Evolutionary conservation across 768 basidiomycete genomes (phyloP), one percentile per base, ranked within the genome.

Genomic region (Lactifluus subvellereus): DNA sequence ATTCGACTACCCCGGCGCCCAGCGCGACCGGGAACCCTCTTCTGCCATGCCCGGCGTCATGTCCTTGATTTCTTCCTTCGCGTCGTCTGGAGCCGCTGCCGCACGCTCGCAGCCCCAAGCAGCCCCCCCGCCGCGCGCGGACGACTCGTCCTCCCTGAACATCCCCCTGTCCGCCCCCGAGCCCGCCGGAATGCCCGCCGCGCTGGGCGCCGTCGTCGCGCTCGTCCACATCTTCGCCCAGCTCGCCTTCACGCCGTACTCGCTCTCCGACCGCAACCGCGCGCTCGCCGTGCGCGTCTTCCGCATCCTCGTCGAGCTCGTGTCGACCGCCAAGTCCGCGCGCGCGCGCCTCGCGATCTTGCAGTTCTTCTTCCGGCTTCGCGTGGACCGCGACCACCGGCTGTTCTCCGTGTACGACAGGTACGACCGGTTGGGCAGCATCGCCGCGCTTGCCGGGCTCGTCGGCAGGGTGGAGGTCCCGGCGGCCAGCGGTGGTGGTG

Each of bases 311-410:
- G 69, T 89, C 14, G 72, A 76, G 20, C 72, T 88, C 14, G 70
- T 81, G 4, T 69, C 73, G 0, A 71, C 76, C 22, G 79, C 81
- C 2, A 79, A 76, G 64, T 84, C 84, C 9, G 68, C 83, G 0
- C 77, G 82, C 45, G 87, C 88, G 0, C 79, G 91, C 27, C 71
- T 98, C 18, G 77, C 84, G 13, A 79, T 88, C 4, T 77, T 98
- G 20, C 91, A 94, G 71, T 97, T 96, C 78, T 72, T 97, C 66
- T 85, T 94, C 78, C 85, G 92, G 14, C 77, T 98, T 20, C 81
- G 96, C 59, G 94, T 90, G 0, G 95, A 97, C 71, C 84, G 91
- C 0, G 89, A 94, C 67, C 96, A 99, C 70, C 80, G 87, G 11
- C 70, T 98, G 45, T 97, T 87, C 72, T 87, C 88, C 60, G 79